Percentiles rank a stretch among this genome's conserved stretches.
phyloP scores from a whole-genome alignment of 1,284 basidiomycete species.

The Coniferiporia weirii region DNA sequence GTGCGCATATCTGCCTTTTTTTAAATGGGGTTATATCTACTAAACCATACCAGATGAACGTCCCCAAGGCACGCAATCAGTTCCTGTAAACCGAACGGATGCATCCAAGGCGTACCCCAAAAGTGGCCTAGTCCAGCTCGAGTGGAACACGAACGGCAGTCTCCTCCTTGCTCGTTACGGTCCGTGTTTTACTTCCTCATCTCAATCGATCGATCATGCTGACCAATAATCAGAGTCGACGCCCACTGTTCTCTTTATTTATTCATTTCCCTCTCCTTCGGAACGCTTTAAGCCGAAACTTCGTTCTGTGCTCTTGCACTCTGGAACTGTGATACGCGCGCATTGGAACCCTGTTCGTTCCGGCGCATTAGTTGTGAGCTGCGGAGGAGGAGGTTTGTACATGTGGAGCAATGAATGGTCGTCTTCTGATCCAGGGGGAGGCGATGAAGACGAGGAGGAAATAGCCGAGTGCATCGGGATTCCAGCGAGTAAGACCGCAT shows the following conservation, averaged over 20 bases:
- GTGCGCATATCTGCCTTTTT: slow-evolving; percentile 32
- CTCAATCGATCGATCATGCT: slow-evolving; percentile 2
- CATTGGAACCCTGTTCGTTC: slow-evolving; percentile 75
- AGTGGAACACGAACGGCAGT: slow-evolving; percentile 73
- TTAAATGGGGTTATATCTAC: background rate
- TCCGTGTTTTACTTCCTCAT: slow-evolving; percentile 22
- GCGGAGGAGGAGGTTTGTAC: slow-evolving; percentile 63
- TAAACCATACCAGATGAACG: slow-evolving; percentile 49
- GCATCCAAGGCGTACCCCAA: slow-evolving; percentile 56
- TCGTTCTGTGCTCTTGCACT: slow-evolving; percentile 61
- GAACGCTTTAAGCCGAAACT: slow-evolving; percentile 53
- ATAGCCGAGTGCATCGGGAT: slow-evolving; percentile 80
- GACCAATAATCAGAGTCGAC: slow-evolving; percentile 44
- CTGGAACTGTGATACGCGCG: slow-evolving; percentile 51
- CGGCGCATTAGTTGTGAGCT: slow-evolving; percentile 65
- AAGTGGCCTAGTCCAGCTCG: slow-evolving; percentile 61
- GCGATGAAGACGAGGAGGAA: slow-evolving; percentile 42
- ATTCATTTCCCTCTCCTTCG: slow-evolving; percentile 52
- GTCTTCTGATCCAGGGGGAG: slow-evolving; percentile 32
- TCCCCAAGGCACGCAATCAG: slow-evolving; percentile 49
- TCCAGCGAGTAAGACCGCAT: slow-evolving; percentile 50
- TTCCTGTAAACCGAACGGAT: slow-evolving; percentile 47
- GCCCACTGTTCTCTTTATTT: slow-evolving; percentile 53
- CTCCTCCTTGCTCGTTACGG: slow-evolving; percentile 70
- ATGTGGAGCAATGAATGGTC: slow-evolving; percentile 80